A percentile compares a stretch with the other conserved stretches of the same genome.
These are phyloP conservation scores for Flaveria ramosissima DNA, from an alignment of 129 eudicot genomes.

Conservation along the genomic window DNA sequence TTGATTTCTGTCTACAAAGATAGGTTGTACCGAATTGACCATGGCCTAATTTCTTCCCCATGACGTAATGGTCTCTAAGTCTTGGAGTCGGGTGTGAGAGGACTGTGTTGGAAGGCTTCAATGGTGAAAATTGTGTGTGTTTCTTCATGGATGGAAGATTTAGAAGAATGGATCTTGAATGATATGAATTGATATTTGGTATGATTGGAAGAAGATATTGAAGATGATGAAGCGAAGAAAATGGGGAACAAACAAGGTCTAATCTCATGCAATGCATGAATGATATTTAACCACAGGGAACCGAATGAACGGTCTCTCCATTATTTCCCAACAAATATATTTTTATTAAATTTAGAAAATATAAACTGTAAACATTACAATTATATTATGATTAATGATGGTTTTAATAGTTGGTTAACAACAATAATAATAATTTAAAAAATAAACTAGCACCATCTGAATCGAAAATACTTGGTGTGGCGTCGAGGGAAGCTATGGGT, in stretches of 20 bases:
- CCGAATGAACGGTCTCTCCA: conserved; percentile 21
- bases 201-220: conserved; percentile 2
- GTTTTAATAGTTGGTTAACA: no score
- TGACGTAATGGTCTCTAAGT: conserved; percentile 38
- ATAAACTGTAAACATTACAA: no score
- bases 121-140: conserved; percentile 35
- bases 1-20: conserved; percentile 55
- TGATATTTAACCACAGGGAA: not conserved
- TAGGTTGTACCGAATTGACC: conserved; percentile 76
- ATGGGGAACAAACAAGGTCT: conserved; percentile 11
- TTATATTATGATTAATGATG: no score
- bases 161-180: conserved; percentile 21
- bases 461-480: no score
- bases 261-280: conserved; percentile 25
- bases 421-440: no score
- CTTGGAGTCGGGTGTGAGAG: conserved; percentile 54
- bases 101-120: conserved; percentile 46
- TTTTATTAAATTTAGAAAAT: conserved; percentile 7
- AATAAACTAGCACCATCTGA: no score
- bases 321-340: not conserved
- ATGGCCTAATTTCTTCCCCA: conserved; percentile 66
- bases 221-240: conserved; percentile 28
- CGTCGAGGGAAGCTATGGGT: no score
- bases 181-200: conserved; percentile 4
- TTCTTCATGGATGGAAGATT: conserved; percentile 34